Conservation (phyloP, 2,329 filamentous ascomycete species). For the Triangularia verruculosa region DNA sequence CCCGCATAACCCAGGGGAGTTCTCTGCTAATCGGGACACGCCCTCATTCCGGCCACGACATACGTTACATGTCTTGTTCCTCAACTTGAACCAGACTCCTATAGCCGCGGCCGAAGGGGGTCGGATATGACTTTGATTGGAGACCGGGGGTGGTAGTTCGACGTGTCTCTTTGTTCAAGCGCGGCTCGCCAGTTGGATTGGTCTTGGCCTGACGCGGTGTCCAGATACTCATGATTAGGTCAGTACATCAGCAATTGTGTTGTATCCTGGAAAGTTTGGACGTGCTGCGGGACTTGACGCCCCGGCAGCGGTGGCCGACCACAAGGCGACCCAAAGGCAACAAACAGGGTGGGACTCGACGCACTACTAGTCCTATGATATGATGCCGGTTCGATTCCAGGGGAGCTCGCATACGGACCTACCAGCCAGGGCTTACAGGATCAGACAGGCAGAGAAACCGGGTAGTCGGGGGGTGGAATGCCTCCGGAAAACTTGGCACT, state of each 20-base stretch:
- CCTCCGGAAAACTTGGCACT: conserved; percentile 21
- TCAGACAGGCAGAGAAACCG: conserved; percentile 21
- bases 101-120: conserved; percentile 16
- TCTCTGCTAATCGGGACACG: conserved; percentile 19
- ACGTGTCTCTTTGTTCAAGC: conserved; percentile 22
- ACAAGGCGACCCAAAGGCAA: conserved; percentile 9
- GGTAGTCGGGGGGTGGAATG: conserved; percentile 19
- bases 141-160: conserved; percentile 17
- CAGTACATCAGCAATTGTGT: conserved; percentile 12
- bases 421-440: conserved; percentile 10
- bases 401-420: conserved; percentile 18
- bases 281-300: conserved; percentile 11
- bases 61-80: conserved; percentile 8
- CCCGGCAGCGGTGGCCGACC: conserved; percentile 11
- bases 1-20: conserved; percentile 16
- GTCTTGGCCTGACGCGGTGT: conserved; percentile 25
- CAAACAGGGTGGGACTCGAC: conserved; percentile 15
- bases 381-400: conserved; percentile 13
- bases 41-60: conserved; percentile 11
- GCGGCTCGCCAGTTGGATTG: conserved; percentile 15
- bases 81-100: conserved; percentile 15
- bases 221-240: conserved; percentile 11
- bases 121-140: conserved; percentile 25
- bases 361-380: conserved; percentile 8
- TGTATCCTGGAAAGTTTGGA: conserved; percentile 7